A percentile compares a stretch with the other conserved stretches of the same genome.
Conservation (phyloP, 208 protist species). For the Acanthamoeba castellanii region DNA sequence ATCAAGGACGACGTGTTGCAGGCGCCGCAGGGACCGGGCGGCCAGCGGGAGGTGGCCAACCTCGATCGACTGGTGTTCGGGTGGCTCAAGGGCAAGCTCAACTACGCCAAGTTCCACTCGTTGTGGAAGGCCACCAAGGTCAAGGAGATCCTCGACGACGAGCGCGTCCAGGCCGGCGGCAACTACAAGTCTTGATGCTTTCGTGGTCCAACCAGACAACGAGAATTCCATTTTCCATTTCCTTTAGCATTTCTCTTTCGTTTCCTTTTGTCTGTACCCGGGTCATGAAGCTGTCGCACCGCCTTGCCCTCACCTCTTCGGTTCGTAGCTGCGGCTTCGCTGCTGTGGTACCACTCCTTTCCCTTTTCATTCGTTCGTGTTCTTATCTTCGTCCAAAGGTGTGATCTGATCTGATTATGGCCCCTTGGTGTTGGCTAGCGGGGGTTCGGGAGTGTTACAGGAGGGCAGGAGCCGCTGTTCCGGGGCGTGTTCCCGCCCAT, state of each 20-base stretch:
- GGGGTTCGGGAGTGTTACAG: neutral
- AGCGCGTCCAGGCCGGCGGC: constrained; percentile 38
- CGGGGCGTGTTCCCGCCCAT: constrained; percentile 59
- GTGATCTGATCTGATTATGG: too few species aligned
- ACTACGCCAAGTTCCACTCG: constrained; percentile 63
- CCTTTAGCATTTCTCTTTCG: too few species aligned
- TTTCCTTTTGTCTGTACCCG: too few species aligned
- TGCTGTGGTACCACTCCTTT: neutral
- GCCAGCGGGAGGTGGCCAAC: constrained; percentile 5
- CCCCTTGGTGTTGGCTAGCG: neutral
- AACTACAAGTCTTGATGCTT: neutral
- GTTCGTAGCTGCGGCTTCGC: neutral
- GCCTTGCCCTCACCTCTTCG: neutral
- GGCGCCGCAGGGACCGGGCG: neutral
- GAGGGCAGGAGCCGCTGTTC: neutral
- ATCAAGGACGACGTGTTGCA: constrained; percentile 20
- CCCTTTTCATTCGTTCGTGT: neutral
- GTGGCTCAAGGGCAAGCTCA: constrained; percentile 66
- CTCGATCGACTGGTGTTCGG: constrained; percentile 27
- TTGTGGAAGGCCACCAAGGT: constrained; percentile 67
- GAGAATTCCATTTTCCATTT: too few species aligned
- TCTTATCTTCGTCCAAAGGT: neutral
- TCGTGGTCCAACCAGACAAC: too few species aligned
- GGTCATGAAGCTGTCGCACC: neutral
- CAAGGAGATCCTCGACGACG: constrained; percentile 52